A percentile compares a stretch with the other conserved stretches of the same genome.
These are phyloP conservation scores for Xylaria sp. DNA, from an alignment of 2,329 filamentous ascomycete species.

Conservation along the genomic window DNA sequence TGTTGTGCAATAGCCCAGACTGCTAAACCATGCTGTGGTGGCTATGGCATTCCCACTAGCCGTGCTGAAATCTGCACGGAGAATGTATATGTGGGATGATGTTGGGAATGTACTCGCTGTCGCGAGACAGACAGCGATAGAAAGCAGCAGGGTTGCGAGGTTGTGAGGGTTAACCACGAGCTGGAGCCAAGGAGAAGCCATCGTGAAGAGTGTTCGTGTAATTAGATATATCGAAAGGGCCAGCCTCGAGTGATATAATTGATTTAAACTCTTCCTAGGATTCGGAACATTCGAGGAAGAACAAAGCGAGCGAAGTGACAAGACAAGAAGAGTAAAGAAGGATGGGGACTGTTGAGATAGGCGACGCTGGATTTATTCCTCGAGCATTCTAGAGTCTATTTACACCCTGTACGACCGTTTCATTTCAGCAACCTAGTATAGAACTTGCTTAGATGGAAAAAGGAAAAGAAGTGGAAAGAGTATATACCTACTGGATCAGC, in stretches of 20 bases:
- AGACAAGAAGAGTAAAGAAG: neutral
- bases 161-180: slow-evolving; percentile 11
- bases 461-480: neutral
- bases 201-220: slow-evolving; percentile 1
- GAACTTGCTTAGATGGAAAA: neutral
- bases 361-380: slow-evolving; percentile 6
- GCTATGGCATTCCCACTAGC: neutral
- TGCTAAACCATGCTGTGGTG: slow-evolving; percentile 24
- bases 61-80: slow-evolving; percentile 16
- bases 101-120: slow-evolving; percentile 8
- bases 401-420: neutral
- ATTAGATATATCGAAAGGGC: neutral
- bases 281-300: neutral
- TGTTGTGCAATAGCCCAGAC: slow-evolving; percentile 20
- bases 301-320: neutral
- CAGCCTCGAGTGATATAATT: neutral
- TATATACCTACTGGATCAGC: neutral
- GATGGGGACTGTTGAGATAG: neutral
- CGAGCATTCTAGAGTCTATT: neutral
- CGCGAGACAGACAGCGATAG: slow-evolving; percentile 7
- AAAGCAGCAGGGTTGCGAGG: slow-evolving; percentile 18
- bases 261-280: neutral
- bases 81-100: slow-evolving; percentile 16
- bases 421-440: neutral
- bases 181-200: slow-evolving; percentile 6